phyloP scores from a whole-genome alignment of 306 rosid genomes.

The Abrus pulchellus region DNA sequence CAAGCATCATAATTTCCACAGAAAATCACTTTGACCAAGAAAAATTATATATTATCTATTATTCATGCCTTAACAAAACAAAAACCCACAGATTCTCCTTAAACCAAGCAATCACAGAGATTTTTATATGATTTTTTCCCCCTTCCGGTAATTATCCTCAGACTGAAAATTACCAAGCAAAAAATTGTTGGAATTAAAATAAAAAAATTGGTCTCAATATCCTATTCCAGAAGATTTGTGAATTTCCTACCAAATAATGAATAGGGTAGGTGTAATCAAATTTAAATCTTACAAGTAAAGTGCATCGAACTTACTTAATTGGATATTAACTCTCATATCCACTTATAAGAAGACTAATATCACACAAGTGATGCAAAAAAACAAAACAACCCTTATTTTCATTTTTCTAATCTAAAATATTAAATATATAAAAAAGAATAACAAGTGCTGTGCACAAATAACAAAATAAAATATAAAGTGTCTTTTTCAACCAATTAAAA shows the following conservation, averaged over 20 bases:
- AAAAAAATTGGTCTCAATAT: background rate
- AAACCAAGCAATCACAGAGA: slow-evolving; percentile 13
- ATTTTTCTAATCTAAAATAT: background rate
- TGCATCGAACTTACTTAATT: too few relatives aligned
- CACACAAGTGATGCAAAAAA: too few relatives aligned
- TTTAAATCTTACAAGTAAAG: background rate
- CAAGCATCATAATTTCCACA: slow-evolving; percentile 21
- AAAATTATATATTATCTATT: background rate
- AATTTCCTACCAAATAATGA: background rate
- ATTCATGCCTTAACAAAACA: background rate
- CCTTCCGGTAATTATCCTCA: background rate
- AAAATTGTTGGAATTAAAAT: slow-evolving; percentile 1
- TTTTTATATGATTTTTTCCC: background rate
- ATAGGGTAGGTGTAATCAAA: background rate
- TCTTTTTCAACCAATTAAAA: background rate
- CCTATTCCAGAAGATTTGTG: background rate
- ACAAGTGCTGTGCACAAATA: background rate
- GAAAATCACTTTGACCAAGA: slow-evolving; percentile 17
- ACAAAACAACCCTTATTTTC: background rate
- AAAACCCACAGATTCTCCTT: background rate
- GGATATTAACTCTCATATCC: background rate
- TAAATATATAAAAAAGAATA: background rate
- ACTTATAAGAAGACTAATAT: background rate
- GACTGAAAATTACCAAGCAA: background rate
- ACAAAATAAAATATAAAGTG: background rate